Conservation (phyloP, 2,329 filamentous ascomycete genomes). For the Aureobasidium sp. region DNA sequence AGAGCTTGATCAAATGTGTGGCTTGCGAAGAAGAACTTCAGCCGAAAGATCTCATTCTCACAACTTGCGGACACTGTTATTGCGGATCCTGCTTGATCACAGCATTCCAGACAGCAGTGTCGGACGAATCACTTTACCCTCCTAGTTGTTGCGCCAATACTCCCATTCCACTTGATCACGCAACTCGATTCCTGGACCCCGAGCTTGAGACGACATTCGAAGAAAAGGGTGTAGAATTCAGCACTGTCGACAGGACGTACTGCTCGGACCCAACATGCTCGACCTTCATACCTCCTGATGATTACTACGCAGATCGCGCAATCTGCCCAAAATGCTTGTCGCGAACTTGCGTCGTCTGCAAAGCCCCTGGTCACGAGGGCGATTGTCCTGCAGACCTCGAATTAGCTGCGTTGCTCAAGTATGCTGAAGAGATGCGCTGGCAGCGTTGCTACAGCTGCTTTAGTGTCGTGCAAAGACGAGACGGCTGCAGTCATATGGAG, state of each 20-base stretch:
- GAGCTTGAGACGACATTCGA: neutral
- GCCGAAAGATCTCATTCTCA: neutral
- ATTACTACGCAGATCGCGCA: no score
- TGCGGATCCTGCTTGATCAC: neutral
- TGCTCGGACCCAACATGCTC: neutral
- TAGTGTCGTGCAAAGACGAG: neutral
- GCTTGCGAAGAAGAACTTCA: neutral
- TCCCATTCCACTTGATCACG: neutral
- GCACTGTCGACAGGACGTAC: neutral
- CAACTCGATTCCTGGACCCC: neutral
- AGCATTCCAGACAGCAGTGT: neutral
- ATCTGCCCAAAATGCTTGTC: neutral
- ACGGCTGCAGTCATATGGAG: neutral
- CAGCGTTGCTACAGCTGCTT: neutral
- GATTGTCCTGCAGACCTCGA: neutral
- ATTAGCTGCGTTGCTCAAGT: neutral
- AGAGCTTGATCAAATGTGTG: neutral
- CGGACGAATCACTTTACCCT: neutral
- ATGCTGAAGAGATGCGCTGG: neutral
- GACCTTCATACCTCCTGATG: neutral
- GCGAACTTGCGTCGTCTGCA: neutral
- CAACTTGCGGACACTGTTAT: neutral
- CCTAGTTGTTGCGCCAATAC: neutral
- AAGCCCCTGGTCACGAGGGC: neutral
- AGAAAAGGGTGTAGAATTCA: neutral